phyloP scores from a whole-genome alignment of 352 stramenopile species.

The Globisporangium alternatum region DNA sequence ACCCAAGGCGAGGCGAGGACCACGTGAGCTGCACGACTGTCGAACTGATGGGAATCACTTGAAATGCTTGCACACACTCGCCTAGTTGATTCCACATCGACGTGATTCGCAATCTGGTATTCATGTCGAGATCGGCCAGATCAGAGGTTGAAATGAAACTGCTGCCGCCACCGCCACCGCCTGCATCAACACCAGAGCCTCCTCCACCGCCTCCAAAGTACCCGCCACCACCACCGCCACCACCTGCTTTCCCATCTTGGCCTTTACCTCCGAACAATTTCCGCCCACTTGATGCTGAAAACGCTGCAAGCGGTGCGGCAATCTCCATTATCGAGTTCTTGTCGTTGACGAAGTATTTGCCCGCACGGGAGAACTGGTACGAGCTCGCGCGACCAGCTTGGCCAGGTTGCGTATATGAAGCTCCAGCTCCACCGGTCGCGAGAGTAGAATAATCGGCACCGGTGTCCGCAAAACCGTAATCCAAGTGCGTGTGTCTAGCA shows the following conservation, averaged over 20 bases:
- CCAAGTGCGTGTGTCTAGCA: constrained; percentile 46
- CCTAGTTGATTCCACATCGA: constrained; percentile 11
- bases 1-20: constrained; percentile 35
- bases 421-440: constrained; percentile 48
- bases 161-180: constrained; percentile 59
- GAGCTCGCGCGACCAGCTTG: constrained; percentile 40
- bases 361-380: constrained; percentile 38
- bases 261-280: constrained; percentile 46
- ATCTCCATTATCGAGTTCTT: constrained; percentile 34
- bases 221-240: constrained; percentile 73
- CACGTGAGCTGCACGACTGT: constrained; percentile 40
- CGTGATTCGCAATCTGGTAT: constrained; percentile 17
- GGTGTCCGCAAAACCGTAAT: constrained; percentile 45
- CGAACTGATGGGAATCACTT: constrained; percentile 23
- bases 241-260: constrained; percentile 70
- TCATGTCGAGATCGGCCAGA: constrained; percentile 19
- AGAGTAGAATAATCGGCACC: constrained; percentile 51
- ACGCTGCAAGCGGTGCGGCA: constrained; percentile 21
- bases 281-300: constrained; percentile 39
- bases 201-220: constrained; percentile 76
- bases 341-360: constrained; percentile 33
- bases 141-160: constrained; percentile 40
- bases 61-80: constrained; percentile 28
- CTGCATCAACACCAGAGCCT: constrained; percentile 54
- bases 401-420: constrained; percentile 23